A percentile compares a stretch with the other conserved stretches of the same genome.
Conservation (phyloP, 495 filamentous ascomycete genomes). For the Cercophora newfieldiana region DNA sequence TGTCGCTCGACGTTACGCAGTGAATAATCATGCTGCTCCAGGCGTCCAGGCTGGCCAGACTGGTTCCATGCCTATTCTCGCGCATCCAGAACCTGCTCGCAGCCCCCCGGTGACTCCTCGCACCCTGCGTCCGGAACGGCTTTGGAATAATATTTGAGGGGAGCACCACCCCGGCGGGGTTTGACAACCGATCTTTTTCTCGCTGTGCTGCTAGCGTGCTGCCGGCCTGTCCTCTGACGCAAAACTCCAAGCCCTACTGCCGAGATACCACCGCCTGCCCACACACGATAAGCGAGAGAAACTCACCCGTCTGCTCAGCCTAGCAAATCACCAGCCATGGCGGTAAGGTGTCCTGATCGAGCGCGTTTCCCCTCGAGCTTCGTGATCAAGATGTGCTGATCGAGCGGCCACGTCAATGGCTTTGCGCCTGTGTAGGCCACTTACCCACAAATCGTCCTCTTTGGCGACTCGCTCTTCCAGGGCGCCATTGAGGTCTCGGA, state of each 20-base stretch:
- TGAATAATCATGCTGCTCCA: slow-evolving; percentile 2
- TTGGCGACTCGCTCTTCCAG: slow-evolving; percentile 81
- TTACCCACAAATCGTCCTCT: slow-evolving; percentile 69
- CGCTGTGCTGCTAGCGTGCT: neutral
- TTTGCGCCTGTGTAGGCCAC: slow-evolving; percentile 32
- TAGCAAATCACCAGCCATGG: slow-evolving; percentile 20
- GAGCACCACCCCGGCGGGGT: neutral
- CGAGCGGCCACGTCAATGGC: neutral
- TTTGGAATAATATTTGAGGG: neutral
- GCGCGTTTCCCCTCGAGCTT: neutral
- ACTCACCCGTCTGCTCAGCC: neutral
- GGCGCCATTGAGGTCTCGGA: slow-evolving; percentile 53
- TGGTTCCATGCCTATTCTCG: neutral
- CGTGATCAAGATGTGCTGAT: neutral
- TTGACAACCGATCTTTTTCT: neutral
- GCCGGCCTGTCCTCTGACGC: neutral
- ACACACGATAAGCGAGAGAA: slow-evolving; percentile 2
- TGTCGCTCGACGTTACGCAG: slow-evolving; percentile 10
- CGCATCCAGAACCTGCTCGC: neutral
- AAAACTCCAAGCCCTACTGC: neutral
- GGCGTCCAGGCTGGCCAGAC: neutral
- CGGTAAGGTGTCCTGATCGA: slow-evolving; percentile 19
- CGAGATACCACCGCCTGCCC: neutral
- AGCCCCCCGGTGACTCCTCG: neutral
- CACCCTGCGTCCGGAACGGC: neutral